These are phyloP conservation scores for Podila epigama DNA, from an alignment of 192 early-diverging fungal species.

Conservation along the genomic window DNA sequence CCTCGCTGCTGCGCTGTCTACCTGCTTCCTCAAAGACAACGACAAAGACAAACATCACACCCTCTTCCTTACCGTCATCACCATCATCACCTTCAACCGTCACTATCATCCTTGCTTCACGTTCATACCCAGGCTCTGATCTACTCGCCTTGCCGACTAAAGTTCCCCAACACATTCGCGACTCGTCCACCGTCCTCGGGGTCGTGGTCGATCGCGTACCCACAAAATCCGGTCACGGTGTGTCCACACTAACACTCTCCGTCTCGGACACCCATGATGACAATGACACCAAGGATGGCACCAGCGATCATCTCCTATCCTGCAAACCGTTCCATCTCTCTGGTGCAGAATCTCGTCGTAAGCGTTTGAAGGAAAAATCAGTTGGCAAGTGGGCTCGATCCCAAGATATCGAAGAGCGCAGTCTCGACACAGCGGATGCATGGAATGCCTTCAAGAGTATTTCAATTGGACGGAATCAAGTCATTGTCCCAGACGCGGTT, in stretches of 20 bases:
- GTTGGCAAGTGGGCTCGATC: conserved; percentile 47
- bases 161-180: conserved; percentile 10
- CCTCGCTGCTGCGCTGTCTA: conserved; percentile 24
- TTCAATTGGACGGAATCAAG: conserved; percentile 32
- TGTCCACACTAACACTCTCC: conserved; percentile 35
- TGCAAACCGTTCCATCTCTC: conserved; percentile 34
- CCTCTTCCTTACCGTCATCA: not conserved
- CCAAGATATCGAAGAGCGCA: conserved; percentile 45
- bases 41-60: too few species aligned
- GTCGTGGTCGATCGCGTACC: conserved; percentile 41
- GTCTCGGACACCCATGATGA: not conserved
- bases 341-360: conserved; percentile 23
- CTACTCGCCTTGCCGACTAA: conserved; percentile 21
- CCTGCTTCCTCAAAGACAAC: too few species aligned
- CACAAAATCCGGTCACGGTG: conserved; percentile 34
- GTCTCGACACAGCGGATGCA: conserved; percentile 36
- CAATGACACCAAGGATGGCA: too few species aligned
- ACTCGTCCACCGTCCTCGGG: conserved; percentile 17
- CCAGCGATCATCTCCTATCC: conserved; percentile 1
- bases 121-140: conserved; percentile 38
- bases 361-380: conserved; percentile 32
- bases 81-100: not conserved
- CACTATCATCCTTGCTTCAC: conserved; percentile 36
- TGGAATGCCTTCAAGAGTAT: conserved; percentile 40
- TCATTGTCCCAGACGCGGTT: conserved; percentile 22